Evolutionary conservation across 306 rosid species (phyloP).

Genomic region (Pyrus bretschneideri): DNA sequence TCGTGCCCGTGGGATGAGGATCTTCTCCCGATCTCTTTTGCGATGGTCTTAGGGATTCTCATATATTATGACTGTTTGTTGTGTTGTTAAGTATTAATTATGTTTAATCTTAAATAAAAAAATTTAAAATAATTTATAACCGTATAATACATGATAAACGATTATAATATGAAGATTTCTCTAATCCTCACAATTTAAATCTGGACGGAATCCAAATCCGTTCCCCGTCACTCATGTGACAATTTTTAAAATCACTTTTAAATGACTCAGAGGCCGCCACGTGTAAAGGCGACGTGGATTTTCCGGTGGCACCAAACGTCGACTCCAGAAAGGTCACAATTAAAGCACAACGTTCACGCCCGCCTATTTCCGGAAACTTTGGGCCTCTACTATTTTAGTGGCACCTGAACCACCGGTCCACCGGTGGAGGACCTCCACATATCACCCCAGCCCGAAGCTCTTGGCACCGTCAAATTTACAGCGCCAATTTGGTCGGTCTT

Average conservation of each 20-base stretch:
- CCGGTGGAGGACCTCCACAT: background rate
- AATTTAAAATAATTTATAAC: too few species aligned
- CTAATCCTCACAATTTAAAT: accelerated
- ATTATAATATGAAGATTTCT: accelerated
- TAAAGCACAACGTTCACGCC: background rate
- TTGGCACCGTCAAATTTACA: background rate
- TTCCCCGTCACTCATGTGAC: background rate
- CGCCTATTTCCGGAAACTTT: background rate
- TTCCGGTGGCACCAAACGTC: background rate
- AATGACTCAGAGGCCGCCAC: constrained; percentile 2
- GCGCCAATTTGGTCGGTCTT: background rate
- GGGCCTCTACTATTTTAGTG: background rate
- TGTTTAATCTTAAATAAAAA: too few species aligned
- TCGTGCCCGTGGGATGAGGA: too few species aligned
- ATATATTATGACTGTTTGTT: too few species aligned
- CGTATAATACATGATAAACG: accelerated
- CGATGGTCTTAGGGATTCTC: too few species aligned
- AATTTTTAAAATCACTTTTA: background rate
- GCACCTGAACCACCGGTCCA: background rate
- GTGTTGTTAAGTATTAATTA: accelerated
- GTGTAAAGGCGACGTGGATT: constrained; percentile 19
- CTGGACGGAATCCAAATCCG: too few species aligned
- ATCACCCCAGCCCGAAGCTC: background rate
- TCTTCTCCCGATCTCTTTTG: too few species aligned
- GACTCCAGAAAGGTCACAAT: background rate